phyloP scores from a whole-genome alignment of 176 grass and related monocot species.

The Oryza glumipatula region DNA sequence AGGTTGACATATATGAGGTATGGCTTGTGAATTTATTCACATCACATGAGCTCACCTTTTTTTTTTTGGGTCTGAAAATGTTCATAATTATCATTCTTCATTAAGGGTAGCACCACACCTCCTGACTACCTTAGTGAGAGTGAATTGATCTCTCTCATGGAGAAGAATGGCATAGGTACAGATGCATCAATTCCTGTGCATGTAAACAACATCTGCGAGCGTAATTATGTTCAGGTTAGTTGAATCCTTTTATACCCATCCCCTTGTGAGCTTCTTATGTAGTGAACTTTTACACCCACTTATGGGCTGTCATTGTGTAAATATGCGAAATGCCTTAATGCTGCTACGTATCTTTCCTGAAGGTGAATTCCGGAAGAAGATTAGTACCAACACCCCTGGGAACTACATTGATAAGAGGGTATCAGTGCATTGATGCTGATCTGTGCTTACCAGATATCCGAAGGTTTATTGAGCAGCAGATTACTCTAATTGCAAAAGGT shows the following conservation, averaged over 20 bases:
- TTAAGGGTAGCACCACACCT: slow-evolving; percentile 80
- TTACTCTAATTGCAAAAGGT: slow-evolving; percentile 90
- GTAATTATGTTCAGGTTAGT: slow-evolving; percentile 94
- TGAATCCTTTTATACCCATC: slow-evolving; percentile 26
- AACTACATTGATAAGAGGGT: slow-evolving; percentile 94
- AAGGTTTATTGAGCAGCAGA: slow-evolving; percentile 98
- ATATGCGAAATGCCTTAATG: slow-evolving; percentile 18
- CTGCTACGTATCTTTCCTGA: slow-evolving; percentile 40
- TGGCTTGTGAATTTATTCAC: slow-evolving; percentile 26
- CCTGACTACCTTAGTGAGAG: slow-evolving; percentile 98
- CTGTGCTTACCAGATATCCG: slow-evolving; percentile 95
- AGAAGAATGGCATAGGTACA: slow-evolving; percentile 94
- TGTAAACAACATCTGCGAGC: slow-evolving; percentile 92
- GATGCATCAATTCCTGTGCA: slow-evolving; percentile 99
- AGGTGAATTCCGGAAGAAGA: slow-evolving; percentile 92
- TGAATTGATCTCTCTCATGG: slow-evolving; percentile 97
- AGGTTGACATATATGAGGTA: slow-evolving; percentile 91
- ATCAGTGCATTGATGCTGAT: slow-evolving; percentile 95
- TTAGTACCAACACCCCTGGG: slow-evolving; percentile 88
- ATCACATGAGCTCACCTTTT: slow-evolving; percentile 35
- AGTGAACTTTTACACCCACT: background rate
- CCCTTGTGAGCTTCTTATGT: slow-evolving; percentile 18
- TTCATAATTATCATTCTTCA: slow-evolving; percentile 41
- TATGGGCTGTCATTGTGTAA: background rate
- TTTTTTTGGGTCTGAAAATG: slow-evolving; percentile 42